These are phyloP conservation scores for Cynanchum wilfordii DNA, from an alignment of 257 asterid genomes.

Conservation along the genomic window DNA sequence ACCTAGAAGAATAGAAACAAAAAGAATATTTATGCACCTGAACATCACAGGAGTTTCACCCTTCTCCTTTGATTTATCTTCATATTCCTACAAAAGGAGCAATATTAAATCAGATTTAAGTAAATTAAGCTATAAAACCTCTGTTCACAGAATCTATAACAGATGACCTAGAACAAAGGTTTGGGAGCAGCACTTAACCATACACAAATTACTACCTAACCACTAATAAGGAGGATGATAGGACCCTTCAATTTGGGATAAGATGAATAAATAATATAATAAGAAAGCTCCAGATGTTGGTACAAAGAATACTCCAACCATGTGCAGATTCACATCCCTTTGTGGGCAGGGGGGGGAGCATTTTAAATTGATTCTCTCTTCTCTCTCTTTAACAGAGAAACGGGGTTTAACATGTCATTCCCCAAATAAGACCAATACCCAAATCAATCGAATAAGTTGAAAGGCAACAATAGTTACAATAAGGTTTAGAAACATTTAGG, in stretches of 20 bases:
- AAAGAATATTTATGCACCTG: slow-evolving; percentile 51
- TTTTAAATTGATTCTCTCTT: not conserved
- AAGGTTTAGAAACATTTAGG: not conserved
- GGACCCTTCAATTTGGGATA: not conserved
- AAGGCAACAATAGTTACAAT: not conserved
- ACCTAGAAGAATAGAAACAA: not conserved
- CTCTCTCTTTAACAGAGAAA: too few species aligned
- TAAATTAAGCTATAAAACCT: not conserved
- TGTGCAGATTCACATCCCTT: not conserved
- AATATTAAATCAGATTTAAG: not conserved
- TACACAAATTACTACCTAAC: not conserved
- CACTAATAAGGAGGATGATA: not conserved
- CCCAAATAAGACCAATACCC: not conserved
- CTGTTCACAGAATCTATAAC: not conserved
- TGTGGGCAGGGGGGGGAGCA: not conserved
- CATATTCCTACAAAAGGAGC: slow-evolving; percentile 53
- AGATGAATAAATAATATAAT: not conserved
- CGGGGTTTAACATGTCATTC: too few species aligned
- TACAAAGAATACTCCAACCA: not conserved
- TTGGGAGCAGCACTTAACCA: not conserved
- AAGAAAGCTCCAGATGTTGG: not conserved
- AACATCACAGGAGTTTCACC: slow-evolving; percentile 99
- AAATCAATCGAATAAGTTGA: not conserved
- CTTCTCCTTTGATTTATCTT: slow-evolving; percentile 82
- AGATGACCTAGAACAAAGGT: not conserved